Evolutionary conservation across 2,329 filamentous ascomycete species (phyloP).

Genomic region (Sporothrix inflata): DNA sequence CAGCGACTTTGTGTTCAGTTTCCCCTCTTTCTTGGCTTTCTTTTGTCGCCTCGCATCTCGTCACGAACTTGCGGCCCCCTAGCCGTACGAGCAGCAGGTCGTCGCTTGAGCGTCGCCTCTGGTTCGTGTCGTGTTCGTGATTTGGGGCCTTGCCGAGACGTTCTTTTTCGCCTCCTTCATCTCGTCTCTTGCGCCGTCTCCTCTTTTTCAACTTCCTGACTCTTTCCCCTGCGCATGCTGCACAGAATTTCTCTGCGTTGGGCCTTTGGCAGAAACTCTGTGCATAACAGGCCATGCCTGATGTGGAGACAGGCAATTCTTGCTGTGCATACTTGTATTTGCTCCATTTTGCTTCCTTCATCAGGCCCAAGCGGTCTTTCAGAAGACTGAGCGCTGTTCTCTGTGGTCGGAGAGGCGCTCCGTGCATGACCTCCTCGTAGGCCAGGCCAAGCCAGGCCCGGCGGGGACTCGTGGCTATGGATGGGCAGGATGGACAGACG

Average conservation of each 20-base stretch:
- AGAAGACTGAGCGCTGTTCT: not conserved
- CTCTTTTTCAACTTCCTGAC: not conserved
- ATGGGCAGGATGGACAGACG: not conserved
- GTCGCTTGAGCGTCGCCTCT: not conserved
- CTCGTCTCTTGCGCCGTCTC: not conserved
- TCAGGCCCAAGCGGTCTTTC: not conserved
- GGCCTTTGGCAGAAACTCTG: not conserved
- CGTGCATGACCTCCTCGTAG: not conserved
- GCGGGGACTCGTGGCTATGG: not conserved
- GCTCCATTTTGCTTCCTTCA: not conserved
- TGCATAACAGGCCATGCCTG: not conserved
- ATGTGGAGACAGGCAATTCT: not conserved
- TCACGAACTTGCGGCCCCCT: not conserved
- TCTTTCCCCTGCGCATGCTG: not conserved
- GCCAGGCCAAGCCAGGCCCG: not conserved
- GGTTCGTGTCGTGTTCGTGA: not conserved
- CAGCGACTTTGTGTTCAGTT: not conserved
- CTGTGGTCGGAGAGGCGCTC: not conserved
- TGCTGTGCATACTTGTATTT: not conserved
- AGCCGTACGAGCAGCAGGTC: not conserved
- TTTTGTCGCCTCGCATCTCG: not conserved
- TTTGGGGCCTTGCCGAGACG: not conserved
- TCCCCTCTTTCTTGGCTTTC: not conserved
- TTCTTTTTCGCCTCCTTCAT: not conserved
- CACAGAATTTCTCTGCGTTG: constrained; percentile 2